Evolutionary conservation across 2,329 filamentous ascomycete genomes (phyloP).

Genomic region (Aspergillus terreus): DNA sequence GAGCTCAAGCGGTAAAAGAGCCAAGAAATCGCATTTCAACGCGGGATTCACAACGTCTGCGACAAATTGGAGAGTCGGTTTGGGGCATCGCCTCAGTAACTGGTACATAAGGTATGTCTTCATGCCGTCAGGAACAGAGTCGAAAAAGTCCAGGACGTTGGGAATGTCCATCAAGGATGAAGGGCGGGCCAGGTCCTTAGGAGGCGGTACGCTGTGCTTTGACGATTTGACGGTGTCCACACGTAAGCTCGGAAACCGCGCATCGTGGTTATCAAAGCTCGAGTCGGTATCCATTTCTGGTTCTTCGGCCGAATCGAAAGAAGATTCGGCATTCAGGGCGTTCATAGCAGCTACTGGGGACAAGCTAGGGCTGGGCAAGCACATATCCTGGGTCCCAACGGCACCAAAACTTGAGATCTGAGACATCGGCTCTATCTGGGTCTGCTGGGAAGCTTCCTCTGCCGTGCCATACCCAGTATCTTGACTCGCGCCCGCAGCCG

Average conservation of each 20-base stretch:
- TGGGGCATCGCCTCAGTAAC: constrained; percentile 79
- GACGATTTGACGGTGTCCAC: constrained; percentile 14
- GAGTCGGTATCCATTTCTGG: constrained; percentile 42
- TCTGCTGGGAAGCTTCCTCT: constrained; percentile 17
- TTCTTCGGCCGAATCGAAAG: constrained; percentile 39
- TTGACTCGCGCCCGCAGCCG: constrained; percentile 17
- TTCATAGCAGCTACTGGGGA: constrained; percentile 82
- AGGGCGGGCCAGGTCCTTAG: constrained; percentile 23
- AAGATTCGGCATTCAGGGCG: constrained; percentile 44
- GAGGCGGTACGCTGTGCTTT: constrained; percentile 5
- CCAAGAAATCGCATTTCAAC: constrained; percentile 88
- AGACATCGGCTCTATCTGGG: constrained; percentile 18
- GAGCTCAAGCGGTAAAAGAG: constrained; percentile 77
- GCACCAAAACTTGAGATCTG: constrained; percentile 59
- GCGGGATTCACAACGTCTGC: constrained; percentile 90
- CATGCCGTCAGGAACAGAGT: constrained; percentile 84
- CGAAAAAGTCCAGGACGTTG: constrained; percentile 81
- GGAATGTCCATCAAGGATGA: constrained; percentile 70
- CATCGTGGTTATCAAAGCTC: constrained; percentile 36
- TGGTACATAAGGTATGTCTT: constrained; percentile 98
- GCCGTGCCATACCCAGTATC: constrained; percentile 21
- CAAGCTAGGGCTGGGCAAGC: constrained; percentile 87
- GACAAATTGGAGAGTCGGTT: constrained; percentile 83
- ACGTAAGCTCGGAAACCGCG: constrained; percentile 21
- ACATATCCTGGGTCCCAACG: constrained; percentile 77